Base-by-base conservation (phyloP, 768 basidiomycete species). In the Psilocybe sp. region DNA sequence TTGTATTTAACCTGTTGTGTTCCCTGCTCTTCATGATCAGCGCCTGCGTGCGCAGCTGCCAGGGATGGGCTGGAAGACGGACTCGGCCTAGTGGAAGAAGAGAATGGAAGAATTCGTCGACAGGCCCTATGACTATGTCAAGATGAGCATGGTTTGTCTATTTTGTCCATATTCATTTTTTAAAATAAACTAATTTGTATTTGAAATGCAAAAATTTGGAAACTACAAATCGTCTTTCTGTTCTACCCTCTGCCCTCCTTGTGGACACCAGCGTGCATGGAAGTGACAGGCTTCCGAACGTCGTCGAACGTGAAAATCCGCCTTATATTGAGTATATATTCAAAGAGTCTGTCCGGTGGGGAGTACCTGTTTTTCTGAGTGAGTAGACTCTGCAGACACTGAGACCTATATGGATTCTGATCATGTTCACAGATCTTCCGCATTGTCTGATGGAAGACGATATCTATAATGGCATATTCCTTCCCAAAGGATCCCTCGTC, bases 41-140 rank as follows among this genome's bases (percentile, higher is more conserved):
- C 61, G 79, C 55, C 60, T 89, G 20, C 89, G 88, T 0, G 59
- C 61, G 13, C 88, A 84, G 83, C 68, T 80, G 40, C 89, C 89
- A 15, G 86, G 86, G 10, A 75, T 81, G 4, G 76, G 76, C 1
- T 92, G 89, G 69, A 79, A 80, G 62, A 65, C 68, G 15, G 84
- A 83, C 50, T 85, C 86, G 1, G 65, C 50, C 7, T 60, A 52
- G 8, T 89, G 87, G 87, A 86, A 79, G 62, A 73, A 71, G 28
- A 77, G 76, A 66, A 78, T 87, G 65, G 75, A 81, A 42, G 79
- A 81, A 53, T 85, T 82, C 44, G 80, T 82, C 15, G 79, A 89
- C 28, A 68, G 69, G 49, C 85, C 87, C 6, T 89, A 78, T 49
- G 75, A 79, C 35, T 80, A 70, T 42, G 76, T 82, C 47, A 78